A percentile compares a stretch with the other conserved stretches of the same genome.
Conservation (phyloP, 1,284 basidiomycete genomes). For the Fomitopsis pinicola region DNA sequence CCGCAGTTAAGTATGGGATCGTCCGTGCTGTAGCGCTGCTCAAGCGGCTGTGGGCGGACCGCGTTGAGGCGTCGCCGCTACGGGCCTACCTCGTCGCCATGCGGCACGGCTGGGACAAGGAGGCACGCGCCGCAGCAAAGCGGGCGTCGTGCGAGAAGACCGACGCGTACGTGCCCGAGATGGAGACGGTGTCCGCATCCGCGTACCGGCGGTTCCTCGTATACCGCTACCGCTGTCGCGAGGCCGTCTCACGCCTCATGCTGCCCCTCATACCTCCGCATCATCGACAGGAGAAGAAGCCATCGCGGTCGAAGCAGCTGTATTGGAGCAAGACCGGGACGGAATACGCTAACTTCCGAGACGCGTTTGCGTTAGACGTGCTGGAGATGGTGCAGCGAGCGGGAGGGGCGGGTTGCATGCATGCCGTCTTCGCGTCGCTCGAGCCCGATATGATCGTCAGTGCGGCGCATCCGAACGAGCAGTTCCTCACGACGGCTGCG, state of each 20-base stretch:
- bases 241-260: neutral
- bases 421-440: neutral
- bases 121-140: slow-evolving; percentile 7
- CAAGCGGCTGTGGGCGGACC: neutral
- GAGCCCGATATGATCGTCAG: neutral
- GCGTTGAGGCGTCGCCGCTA: neutral
- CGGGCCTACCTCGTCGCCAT: slow-evolving; percentile 10
- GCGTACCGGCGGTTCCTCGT: slow-evolving; percentile 11
- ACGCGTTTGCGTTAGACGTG: neutral
- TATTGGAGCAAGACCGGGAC: neutral
- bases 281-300: neutral
- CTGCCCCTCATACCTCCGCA: neutral
- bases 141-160: neutral
- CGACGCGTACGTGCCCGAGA: slow-evolving; percentile 8
- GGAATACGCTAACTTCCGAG: neutral
- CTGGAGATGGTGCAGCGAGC: neutral
- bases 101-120: neutral
- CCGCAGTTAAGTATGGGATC: slow-evolving; percentile 3
- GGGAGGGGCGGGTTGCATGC: neutral
- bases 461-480: neutral
- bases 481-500: neutral
- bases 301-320: neutral
- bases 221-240: slow-evolving; percentile 3
- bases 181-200: slow-evolving; percentile 10
- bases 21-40: neutral